phyloP scores from a whole-genome alignment of 164 flowering plant genomes.

The Aristolochia contorta region DNA sequence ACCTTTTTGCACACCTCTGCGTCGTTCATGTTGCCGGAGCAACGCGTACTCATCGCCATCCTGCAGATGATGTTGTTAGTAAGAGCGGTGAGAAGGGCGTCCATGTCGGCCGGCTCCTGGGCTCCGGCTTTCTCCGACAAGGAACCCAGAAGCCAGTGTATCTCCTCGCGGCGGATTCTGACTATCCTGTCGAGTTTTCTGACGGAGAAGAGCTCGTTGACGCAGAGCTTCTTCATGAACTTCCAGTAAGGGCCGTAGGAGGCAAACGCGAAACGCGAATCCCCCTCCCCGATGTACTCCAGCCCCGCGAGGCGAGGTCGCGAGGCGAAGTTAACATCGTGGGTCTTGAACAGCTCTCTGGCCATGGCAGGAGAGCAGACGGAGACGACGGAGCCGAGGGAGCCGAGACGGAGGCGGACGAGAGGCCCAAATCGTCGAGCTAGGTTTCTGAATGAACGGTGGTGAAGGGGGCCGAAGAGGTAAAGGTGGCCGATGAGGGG shows the following conservation, averaged over 20 bases:
- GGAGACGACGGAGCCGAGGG: too few species aligned
- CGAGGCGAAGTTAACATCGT: constrained; percentile 32
- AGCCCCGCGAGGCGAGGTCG: constrained; percentile 33
- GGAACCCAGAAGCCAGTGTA: constrained; percentile 12
- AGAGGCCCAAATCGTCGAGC: too few species aligned
- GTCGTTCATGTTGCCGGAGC: constrained; percentile 21
- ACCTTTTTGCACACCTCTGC: constrained; percentile 23
- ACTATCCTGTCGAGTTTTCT: constrained; percentile 17
- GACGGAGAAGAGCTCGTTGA: constrained; percentile 32
- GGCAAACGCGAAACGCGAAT: constrained; percentile 38
- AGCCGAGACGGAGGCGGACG: too few species aligned
- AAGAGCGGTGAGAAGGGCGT: constrained; percentile 23
- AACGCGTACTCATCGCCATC: constrained; percentile 30
- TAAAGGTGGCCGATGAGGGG: too few species aligned
- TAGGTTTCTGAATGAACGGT: too few species aligned
- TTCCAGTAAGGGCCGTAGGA: constrained; percentile 50
- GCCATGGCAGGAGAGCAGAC: constrained; percentile 17
- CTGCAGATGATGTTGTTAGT: constrained; percentile 36
- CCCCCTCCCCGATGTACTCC: constrained; percentile 36
- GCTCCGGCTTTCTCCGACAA: constrained; percentile 15
- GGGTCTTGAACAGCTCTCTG: constrained; percentile 27
- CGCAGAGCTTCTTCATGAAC: constrained; percentile 38
- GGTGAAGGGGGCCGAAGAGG: too few species aligned
- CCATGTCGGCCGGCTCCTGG: constrained; percentile 24
- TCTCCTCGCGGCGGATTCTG: constrained; percentile 22